Evolutionary conservation across 805 yeast species (phyloP).

Genomic region (Metschnikowia shivogae): DNA sequence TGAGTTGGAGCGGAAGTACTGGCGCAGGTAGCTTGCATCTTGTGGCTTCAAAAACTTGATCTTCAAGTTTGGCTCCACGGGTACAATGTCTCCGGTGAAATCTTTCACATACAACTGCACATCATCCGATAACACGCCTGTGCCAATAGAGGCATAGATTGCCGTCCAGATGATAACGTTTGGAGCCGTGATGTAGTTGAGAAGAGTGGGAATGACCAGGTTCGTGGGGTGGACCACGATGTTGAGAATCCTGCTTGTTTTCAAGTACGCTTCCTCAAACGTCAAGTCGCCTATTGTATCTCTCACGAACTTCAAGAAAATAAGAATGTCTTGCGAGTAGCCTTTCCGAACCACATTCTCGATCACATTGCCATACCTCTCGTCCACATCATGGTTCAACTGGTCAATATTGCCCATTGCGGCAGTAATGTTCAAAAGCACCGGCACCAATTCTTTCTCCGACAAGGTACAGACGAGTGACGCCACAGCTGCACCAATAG

Average conservation of each 20-base stretch:
- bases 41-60: constrained; percentile 41
- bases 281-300: constrained; percentile 77
- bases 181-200: constrained; percentile 91
- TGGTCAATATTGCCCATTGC: constrained; percentile 42
- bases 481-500: constrained; percentile 92
- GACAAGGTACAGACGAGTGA: constrained; percentile 73
- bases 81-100: constrained; percentile 57
- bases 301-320: constrained; percentile 74
- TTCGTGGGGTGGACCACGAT: constrained; percentile 81
- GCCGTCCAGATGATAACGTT: constrained; percentile 83
- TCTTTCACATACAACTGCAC: constrained; percentile 58
- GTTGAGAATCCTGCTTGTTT: constrained; percentile 75
- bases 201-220: constrained; percentile 61
- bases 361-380: constrained; percentile 62
- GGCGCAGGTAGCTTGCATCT: constrained; percentile 45
- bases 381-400: constrained; percentile 51
- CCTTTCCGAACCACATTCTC: constrained; percentile 76
- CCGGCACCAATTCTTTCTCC: constrained; percentile 58
- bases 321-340: constrained; percentile 78
- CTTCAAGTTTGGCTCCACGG: constrained; percentile 40
- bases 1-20: constrained; percentile 28
- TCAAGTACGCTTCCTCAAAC: constrained; percentile 86
- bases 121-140: constrained; percentile 57
- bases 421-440: constrained; percentile 35
- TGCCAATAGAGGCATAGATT: constrained; percentile 77